Percentiles rank a stretch among this genome's conserved stretches.
Evolutionary conservation across 768 basidiomycete species (phyloP).

Genomic region (Harrya chromipes): DNA sequence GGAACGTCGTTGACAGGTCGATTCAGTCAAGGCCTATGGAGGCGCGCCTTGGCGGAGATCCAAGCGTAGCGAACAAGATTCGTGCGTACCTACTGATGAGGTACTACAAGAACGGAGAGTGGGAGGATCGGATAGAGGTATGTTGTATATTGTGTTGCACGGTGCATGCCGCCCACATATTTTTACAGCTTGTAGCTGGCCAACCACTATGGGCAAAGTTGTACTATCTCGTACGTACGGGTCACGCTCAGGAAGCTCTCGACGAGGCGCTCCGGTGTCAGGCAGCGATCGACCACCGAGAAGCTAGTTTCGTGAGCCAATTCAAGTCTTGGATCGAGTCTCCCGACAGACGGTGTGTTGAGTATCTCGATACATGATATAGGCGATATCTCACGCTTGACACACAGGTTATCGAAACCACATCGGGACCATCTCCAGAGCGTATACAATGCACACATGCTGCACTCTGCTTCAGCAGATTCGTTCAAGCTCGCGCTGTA

Average conservation of each 20-base stretch:
- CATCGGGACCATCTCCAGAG: slow-evolving; percentile 80
- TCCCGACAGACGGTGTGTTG: slow-evolving; percentile 65
- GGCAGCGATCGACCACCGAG: slow-evolving; percentile 68
- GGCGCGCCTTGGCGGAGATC: slow-evolving; percentile 87
- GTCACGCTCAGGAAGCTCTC: slow-evolving; percentile 77
- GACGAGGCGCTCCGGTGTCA: slow-evolving; percentile 70
- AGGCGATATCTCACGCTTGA: slow-evolving; percentile 2
- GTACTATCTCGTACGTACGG: slow-evolving; percentile 89
- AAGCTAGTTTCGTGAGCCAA: slow-evolving; percentile 77
- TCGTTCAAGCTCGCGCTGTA: slow-evolving; percentile 96
- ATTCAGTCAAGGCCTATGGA: slow-evolving; percentile 80
- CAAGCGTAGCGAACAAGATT: slow-evolving; percentile 85
- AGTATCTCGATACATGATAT: not conserved
- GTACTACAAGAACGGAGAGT: slow-evolving; percentile 76
- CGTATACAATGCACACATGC: slow-evolving; percentile 82
- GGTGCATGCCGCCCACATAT: slow-evolving; percentile 1
- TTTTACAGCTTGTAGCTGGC: slow-evolving; percentile 70
- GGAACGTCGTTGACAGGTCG: slow-evolving; percentile 77
- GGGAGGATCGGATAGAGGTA: slow-evolving; percentile 89
- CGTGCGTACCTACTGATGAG: slow-evolving; percentile 81
- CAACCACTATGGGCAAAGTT: slow-evolving; percentile 91
- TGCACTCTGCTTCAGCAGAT: slow-evolving; percentile 83
- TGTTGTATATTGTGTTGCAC: slow-evolving; percentile 14
- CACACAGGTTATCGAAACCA: slow-evolving; percentile 58
- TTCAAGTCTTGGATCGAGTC: slow-evolving; percentile 84